Conservation (phyloP, 495 filamentous ascomycete genomes). For the Penicillium crystallinum region DNA sequence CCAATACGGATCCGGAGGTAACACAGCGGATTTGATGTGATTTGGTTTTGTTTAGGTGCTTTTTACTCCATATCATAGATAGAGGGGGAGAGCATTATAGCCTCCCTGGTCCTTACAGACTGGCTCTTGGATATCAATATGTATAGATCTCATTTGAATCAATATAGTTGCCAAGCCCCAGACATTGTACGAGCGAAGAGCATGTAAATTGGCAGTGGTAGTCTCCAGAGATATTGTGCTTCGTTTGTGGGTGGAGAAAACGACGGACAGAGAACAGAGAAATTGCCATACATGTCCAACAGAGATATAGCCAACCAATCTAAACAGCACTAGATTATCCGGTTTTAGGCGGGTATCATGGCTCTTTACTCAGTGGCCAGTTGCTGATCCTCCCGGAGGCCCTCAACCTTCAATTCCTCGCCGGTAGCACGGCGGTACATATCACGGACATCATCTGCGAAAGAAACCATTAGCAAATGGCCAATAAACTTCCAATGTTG, state of each 20-base stretch:
- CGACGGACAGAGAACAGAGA: conserved; percentile 15
- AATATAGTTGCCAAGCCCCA: neutral
- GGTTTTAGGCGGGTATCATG: conserved; percentile 6
- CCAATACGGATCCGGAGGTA: conserved; percentile 52
- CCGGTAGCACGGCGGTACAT: conserved; percentile 85
- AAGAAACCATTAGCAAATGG: conserved; percentile 3
- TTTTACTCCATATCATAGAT: too few relatives aligned
- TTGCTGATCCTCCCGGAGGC: conserved; percentile 48
- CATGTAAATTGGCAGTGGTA: conserved; percentile 1
- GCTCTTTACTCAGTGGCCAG: conserved; percentile 45
- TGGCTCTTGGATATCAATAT: neutral
- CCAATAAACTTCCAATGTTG: neutral
- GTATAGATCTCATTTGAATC: neutral
- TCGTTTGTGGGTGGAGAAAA: conserved; percentile 10
- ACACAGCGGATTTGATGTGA: conserved; percentile 20
- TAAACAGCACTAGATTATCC: conserved; percentile 31
- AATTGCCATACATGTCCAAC: conserved; percentile 25
- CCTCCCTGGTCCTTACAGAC: neutral
- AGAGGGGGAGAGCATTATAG: too few relatives aligned
- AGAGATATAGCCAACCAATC: conserved; percentile 29
- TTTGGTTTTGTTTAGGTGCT: neutral
- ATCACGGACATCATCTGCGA: conserved; percentile 80
- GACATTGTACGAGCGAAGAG: neutral
- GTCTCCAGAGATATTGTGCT: conserved; percentile 15
- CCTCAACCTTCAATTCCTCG: conserved; percentile 72